Evolutionary conservation across 768 basidiomycete species (phyloP).

Genomic region (Auriscalpium orientale): DNA sequence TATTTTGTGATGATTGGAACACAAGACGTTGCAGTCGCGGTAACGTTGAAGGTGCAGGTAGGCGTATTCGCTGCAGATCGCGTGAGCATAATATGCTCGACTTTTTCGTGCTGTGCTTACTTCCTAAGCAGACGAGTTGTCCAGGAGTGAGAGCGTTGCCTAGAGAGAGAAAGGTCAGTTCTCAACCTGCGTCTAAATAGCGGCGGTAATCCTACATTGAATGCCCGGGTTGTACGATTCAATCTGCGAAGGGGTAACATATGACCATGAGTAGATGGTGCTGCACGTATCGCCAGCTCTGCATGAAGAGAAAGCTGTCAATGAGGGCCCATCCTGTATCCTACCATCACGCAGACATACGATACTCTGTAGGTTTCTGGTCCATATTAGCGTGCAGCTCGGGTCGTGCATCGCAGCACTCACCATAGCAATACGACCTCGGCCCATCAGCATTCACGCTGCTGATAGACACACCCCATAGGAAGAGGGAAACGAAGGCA

Average conservation of each 20-base stretch:
- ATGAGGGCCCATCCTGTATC: neutral
- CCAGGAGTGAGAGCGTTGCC: neutral
- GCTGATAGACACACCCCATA: neutral
- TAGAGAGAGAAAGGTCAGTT: neutral
- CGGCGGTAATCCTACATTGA: neutral
- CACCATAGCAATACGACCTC: neutral
- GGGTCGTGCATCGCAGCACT: neutral
- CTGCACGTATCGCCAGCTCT: neutral
- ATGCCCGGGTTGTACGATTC: neutral
- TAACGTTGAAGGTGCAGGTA: slow-evolving; percentile 5
- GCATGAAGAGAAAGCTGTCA: neutral
- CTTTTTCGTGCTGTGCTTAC: neutral
- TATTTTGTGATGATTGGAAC: neutral
- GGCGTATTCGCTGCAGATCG: neutral
- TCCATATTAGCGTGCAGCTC: neutral
- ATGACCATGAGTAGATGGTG: neutral
- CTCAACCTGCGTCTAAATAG: neutral
- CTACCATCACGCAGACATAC: neutral
- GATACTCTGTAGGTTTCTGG: neutral
- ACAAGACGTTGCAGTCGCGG: slow-evolving; percentile 2
- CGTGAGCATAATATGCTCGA: neutral
- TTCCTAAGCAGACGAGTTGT: neutral
- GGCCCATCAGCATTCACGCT: neutral
- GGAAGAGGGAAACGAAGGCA: neutral
- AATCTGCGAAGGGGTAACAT: neutral